Evolutionary conservation across 2,329 filamentous ascomycete species (phyloP), one percentile per base, ranked within the genome.

Genomic region (Pseudocercospora ulei): DNA sequence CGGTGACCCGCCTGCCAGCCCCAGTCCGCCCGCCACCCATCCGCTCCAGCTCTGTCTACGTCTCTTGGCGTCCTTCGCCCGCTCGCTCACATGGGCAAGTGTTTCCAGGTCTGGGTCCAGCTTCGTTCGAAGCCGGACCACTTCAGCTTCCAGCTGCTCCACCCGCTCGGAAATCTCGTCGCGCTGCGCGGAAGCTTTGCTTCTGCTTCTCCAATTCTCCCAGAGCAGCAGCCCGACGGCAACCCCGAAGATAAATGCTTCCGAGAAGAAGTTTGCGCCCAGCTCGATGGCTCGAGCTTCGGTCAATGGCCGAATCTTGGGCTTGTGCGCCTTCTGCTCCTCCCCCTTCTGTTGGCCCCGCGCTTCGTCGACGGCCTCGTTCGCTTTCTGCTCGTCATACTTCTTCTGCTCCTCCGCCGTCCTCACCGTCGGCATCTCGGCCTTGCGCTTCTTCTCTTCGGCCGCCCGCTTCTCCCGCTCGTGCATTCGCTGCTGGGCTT

Each of bases 241-340:
- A 7, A 81, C 78, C 3, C 68, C 51, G 50, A 81, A 80, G 24
- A 82, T 66, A 54, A 82, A 82, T 0, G 72, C 62, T 53, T 82
- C 77, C 19, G 74, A 75, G 33, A 78, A 77, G 52, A 82, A 81
- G 46, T 77, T 80, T 3, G 77, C 78, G 3, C 77, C 78, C 23
- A 72, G 71, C 54, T 82, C 77, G 38, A 82, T 80, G 0, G 77
- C 77, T 51, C 80, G 78, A 7, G 72, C 68, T 55, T 82, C 78
- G 2, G 73, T 74, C 7, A 82, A 63, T 5, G 77, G 77, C 28
- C 76, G 65, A 39, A 81, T 80, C 40, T 64, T 64, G 25, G 57
- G 57, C 56, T 54, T 65, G 49, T 25, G 54, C 44, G 27, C 13
- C 33, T 63, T 46, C 59, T 52, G 63, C 62, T 43, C 65, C 60